A percentile compares a stretch with the other conserved stretches of the same genome.
Conservation (phyloP, 805 yeast genomes). For the Tetrapisispora iriomotensis region DNA sequence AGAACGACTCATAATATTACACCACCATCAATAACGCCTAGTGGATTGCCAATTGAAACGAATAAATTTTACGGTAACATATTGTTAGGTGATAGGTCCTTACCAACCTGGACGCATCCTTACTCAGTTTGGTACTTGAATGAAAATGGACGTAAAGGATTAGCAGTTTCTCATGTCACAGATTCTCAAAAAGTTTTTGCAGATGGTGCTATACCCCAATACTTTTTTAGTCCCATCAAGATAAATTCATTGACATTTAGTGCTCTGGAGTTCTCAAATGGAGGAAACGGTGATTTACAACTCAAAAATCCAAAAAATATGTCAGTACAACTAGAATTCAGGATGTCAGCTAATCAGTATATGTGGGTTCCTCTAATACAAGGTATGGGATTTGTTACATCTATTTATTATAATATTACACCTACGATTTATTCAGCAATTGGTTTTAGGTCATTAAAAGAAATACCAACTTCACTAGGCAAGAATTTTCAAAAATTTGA, state of each 20-base stretch:
- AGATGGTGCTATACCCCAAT: slow-evolving; percentile 46
- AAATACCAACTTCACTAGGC: not conserved
- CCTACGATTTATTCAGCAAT: slow-evolving; percentile 44
- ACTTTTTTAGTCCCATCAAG: slow-evolving; percentile 59
- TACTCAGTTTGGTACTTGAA: slow-evolving; percentile 61
- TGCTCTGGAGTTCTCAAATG: slow-evolving; percentile 33
- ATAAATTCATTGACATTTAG: slow-evolving; percentile 46
- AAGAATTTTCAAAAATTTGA: slow-evolving; percentile 35
- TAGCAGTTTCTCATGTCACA: slow-evolving; percentile 58
- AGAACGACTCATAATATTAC: slow-evolving; percentile 20
- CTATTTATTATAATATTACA: slow-evolving; percentile 37
- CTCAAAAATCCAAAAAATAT: slow-evolving; percentile 19
- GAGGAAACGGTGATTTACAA: slow-evolving; percentile 10
- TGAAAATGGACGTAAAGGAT: slow-evolving; percentile 40
- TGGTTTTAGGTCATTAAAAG: slow-evolving; percentile 41
- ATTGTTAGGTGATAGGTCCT: slow-evolving; percentile 52
- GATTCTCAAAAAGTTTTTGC: slow-evolving; percentile 58
- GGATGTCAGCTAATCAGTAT: slow-evolving; percentile 9
- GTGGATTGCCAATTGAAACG: slow-evolving; percentile 47
- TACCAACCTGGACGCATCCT: slow-evolving; percentile 74
- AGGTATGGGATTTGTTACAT: slow-evolving; percentile 53
- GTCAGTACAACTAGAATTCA: slow-evolving; percentile 17
- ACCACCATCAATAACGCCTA: slow-evolving; percentile 20
- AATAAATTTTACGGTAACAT: slow-evolving; percentile 71
- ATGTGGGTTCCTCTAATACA: slow-evolving; percentile 44